Evolutionary conservation across 768 basidiomycete species (phyloP), one percentile per base, ranked within the genome.

Genomic region (Lactifluus pinguis): DNA sequence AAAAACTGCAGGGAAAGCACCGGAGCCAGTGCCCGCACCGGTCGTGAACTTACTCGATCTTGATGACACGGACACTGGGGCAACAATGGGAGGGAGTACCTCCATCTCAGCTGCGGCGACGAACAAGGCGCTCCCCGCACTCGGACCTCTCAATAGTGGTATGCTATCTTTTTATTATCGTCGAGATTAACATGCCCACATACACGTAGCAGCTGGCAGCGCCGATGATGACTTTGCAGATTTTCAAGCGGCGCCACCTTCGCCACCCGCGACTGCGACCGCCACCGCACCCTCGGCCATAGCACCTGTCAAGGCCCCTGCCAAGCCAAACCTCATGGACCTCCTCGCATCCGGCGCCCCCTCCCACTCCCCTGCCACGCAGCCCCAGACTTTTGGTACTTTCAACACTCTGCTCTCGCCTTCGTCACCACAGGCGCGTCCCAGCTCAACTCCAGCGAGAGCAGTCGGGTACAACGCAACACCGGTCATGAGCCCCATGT

Each of bases 211-310:
- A 57, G 60, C n/a, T 10, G 55, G 54, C 8, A 59, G 59, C 80
- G 21, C 21, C 45, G 89, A 89, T 67, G 91, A 93, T 64, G 91
- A 93, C 53, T 93, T 93, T 66, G 84, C 82, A 53, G 91, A 92
- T 70, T 93, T 93, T 76, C 86, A 90, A 71, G 83, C 82, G 19
- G 88, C 86, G 2, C 87, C 87, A 17, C 68, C 76, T 14, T 74
- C 74, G 69, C 85, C 61, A 69, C 85, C 61, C 77, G 82, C 78
- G 76, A 77, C 49, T 74, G 83, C 74, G 72, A 82, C 44, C 57
- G 76, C 14, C 70, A 70, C 15, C 69, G 76, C 19, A 65, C 42
- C 67, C 25, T 32, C 42, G 30, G n/a, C 61, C 1, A n/a, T 59
- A 15, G 34, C 54, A 10, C 53, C 65, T 1, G 49, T 36, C 32